Evolutionary conservation across 805 yeast species (phyloP).

Genomic region (Helenozyma rhizophorensis): DNA sequence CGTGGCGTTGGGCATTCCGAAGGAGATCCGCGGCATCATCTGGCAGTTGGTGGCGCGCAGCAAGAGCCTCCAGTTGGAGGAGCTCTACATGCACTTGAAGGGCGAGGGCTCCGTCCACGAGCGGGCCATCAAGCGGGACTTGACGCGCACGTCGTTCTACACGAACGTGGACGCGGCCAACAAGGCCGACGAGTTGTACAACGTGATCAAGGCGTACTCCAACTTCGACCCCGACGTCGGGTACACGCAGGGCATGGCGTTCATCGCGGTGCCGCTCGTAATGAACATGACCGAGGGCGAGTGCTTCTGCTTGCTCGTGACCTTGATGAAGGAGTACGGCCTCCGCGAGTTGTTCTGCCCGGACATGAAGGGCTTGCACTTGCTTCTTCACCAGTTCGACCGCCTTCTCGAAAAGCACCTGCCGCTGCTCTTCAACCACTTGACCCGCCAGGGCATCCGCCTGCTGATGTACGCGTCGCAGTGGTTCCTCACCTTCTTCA

Average conservation of each 20-base stretch:
- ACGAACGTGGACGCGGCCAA: constrained; percentile 50
- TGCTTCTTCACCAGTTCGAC: constrained; percentile 85
- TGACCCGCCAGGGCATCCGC: constrained; percentile 79
- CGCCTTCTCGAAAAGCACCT: constrained; percentile 71
- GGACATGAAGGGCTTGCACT: constrained; percentile 90
- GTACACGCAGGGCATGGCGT: constrained; percentile 97
- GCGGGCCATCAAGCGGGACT: constrained; percentile 73
- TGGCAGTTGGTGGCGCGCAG: constrained; percentile 90
- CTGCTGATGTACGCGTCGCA: constrained; percentile 97
- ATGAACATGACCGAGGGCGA: constrained; percentile 80
- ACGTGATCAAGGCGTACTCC: constrained; percentile 79
- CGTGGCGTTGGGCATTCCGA: constrained; percentile 72
- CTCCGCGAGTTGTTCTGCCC: constrained; percentile 74
- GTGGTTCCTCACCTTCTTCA: constrained; percentile 94
- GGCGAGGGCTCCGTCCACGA: constrained; percentile 59
- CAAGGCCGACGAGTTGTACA: constrained; percentile 60
- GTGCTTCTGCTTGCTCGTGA: constrained; percentile 75
- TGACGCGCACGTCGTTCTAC: constrained; percentile 80
- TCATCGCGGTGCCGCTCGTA: constrained; percentile 78
- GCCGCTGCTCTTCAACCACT: constrained; percentile 71
- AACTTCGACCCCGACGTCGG: constrained; percentile 90
- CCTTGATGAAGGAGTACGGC: constrained; percentile 81
- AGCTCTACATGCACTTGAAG: constrained; percentile 49
- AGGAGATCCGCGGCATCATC: constrained; percentile 78
- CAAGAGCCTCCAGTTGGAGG: constrained; percentile 60